Evolutionary conservation across 228 moss, liverwort and hornwort species (phyloP), one percentile per base, ranked within the genome.

Genomic region (Sphagnum fallax): DNA sequence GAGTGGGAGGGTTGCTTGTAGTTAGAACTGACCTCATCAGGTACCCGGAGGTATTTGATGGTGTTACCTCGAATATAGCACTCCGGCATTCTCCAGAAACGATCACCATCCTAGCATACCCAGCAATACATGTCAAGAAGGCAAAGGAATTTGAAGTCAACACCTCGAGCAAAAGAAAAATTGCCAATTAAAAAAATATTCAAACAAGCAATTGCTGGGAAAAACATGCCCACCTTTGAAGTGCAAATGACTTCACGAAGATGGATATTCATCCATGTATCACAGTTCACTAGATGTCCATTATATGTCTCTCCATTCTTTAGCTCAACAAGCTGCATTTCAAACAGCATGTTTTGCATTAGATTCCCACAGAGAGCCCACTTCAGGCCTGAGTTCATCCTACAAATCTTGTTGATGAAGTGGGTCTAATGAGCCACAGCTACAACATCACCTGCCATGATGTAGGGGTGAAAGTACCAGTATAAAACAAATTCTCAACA

Each of bases 261-360:
- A 74, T 97, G 97, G 51, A 97, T 97, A 67, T 97, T 97, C 97
- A 97, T 97, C 96, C 96, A 97, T 48, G 93, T 93, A 71, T 97
- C 96, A 68, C 96, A 97, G 70, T 97, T 93, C 50, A 97, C 96
- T 74, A 97, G 74, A 76, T 97, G 96, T 5, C 96, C 96, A 68
- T 97, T 97, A 69, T 97, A 97, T 5, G 96, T 97, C 73, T 97
- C 96, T 67, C 96, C 96, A 81, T 97, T 97, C 73, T 97, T 97
- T 52, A 97, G 83, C 84, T 97, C 96, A 69, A 97, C 93, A 32
- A 97, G 89, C 96, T 96, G 88, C 32, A 32, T 32, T 32, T 32
- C 32, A 32, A 32, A 32, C 32, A 32, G 32, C 32, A 32, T 32
- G 2, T 32, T 32, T 32, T 32, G 32, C 32, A 32, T 32, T 32